Evolutionary conservation across 495 filamentous ascomycete species (phyloP).

Genomic region (Hypoxylon fuscum): DNA sequence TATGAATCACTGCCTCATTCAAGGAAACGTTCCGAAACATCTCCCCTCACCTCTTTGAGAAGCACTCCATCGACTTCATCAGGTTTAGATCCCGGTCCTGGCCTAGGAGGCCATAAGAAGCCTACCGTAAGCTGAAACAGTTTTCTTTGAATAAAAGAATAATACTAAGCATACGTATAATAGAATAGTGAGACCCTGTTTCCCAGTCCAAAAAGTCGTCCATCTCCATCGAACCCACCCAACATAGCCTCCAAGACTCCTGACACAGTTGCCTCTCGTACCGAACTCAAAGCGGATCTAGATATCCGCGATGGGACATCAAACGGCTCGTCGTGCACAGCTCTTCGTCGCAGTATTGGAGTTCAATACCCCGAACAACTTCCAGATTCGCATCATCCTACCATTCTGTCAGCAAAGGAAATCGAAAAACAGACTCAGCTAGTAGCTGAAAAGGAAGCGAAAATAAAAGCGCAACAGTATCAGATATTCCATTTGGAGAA

Average conservation of each 20-base stretch:
- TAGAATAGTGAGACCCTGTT: neutral
- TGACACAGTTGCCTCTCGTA: neutral
- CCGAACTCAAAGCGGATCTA: neutral
- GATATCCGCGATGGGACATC: neutral
- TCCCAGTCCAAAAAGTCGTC: neutral
- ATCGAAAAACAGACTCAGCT: neutral
- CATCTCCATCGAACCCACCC: neutral
- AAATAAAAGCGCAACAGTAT: neutral
- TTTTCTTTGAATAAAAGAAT: neutral
- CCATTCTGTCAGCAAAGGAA: neutral
- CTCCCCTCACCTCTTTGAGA: neutral
- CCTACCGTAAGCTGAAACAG: neutral
- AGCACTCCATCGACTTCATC: neutral
- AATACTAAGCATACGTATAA: neutral
- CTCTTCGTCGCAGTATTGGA: neutral
- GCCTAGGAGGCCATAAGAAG: neutral
- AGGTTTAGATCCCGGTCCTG: neutral
- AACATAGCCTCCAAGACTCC: neutral
- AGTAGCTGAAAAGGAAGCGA: conserved; percentile 1
- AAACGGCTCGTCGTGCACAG: neutral
- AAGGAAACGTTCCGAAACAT: neutral
- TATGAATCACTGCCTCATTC: neutral
- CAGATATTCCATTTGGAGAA: neutral
- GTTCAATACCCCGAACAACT: neutral
- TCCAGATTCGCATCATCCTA: neutral